Conservation (phyloP, 2,329 filamentous ascomycete genomes). For the Amesomyces nigricolor region DNA sequence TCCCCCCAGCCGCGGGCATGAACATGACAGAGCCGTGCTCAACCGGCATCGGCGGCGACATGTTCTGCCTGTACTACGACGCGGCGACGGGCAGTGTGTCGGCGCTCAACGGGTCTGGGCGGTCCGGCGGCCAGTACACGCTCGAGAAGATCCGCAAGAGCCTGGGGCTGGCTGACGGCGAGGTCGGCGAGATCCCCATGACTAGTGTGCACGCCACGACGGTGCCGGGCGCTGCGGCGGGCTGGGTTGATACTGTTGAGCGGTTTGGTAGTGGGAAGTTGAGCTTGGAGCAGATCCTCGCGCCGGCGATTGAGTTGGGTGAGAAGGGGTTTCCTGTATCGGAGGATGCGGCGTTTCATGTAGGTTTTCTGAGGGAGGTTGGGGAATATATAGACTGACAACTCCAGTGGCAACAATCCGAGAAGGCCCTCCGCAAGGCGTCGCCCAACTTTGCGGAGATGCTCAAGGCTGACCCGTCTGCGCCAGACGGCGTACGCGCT, state of each 20-base stretch:
- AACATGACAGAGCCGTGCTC: slow-evolving; percentile 91
- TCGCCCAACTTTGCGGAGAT: slow-evolving; percentile 86
- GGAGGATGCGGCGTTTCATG: slow-evolving; percentile 64
- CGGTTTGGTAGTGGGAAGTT: slow-evolving; percentile 86
- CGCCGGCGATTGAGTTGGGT: slow-evolving; percentile 76
- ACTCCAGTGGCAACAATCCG: slow-evolving; percentile 65
- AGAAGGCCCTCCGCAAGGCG: slow-evolving; percentile 58
- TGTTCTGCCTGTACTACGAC: slow-evolving; percentile 93
- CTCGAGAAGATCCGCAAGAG: slow-evolving; percentile 65
- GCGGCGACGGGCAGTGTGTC: slow-evolving; percentile 74
- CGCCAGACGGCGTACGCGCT: slow-evolving; percentile 63
- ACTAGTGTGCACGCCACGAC: slow-evolving; percentile 75
- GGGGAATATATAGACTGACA: neutral
- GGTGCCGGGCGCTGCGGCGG: slow-evolving; percentile 83
- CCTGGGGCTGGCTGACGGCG: slow-evolving; percentile 57
- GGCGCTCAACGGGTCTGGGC: slow-evolving; percentile 89
- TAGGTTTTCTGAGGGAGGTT: slow-evolving; percentile 37
- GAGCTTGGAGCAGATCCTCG: slow-evolving; percentile 68
- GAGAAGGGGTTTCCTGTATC: slow-evolving; percentile 88
- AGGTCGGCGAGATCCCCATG: slow-evolving; percentile 61
- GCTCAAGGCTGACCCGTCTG: slow-evolving; percentile 69
- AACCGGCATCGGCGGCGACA: slow-evolving; percentile 93
- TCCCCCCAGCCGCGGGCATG: slow-evolving; percentile 67
- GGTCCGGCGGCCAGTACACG: slow-evolving; percentile 63
- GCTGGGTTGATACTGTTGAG: slow-evolving; percentile 86